Evolutionary conservation across 2,329 filamentous ascomycete genomes (phyloP).

Genomic region (Neopestalotiopsis sp.): DNA sequence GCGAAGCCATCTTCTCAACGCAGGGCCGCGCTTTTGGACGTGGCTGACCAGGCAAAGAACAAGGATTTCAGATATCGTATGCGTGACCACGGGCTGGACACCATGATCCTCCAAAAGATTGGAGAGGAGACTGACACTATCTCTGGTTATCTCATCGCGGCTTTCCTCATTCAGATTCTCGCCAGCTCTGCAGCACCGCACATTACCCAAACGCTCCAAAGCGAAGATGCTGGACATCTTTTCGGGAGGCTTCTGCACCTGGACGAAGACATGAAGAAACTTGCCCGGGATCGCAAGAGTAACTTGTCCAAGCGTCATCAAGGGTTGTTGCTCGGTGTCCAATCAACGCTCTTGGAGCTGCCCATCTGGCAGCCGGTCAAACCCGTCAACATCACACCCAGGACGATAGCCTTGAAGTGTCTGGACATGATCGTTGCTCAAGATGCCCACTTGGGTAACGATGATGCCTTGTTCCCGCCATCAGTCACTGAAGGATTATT

Average conservation of each 20-base stretch:
- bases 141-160: slow-evolving; percentile 67
- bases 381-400: slow-evolving; percentile 61
- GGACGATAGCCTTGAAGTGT: slow-evolving; percentile 66
- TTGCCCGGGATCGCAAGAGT: slow-evolving; percentile 68
- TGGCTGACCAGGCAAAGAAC: slow-evolving; percentile 63
- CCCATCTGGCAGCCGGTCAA: slow-evolving; percentile 64
- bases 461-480: slow-evolving; percentile 53
- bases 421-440: slow-evolving; percentile 63
- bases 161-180: slow-evolving; percentile 67
- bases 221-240: slow-evolving; percentile 58
- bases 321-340: slow-evolving; percentile 58
- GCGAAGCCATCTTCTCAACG: slow-evolving; percentile 54
- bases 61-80: slow-evolving; percentile 73
- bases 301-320: slow-evolving; percentile 73
- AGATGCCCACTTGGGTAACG: slow-evolving; percentile 51
- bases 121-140: slow-evolving; percentile 64
- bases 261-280: slow-evolving; percentile 58
- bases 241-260: slow-evolving; percentile 59
- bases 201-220: slow-evolving; percentile 60
- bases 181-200: slow-evolving; percentile 64
- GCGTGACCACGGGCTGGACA: slow-evolving; percentile 74
- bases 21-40: slow-evolving; percentile 63
- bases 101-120: slow-evolving; percentile 68
- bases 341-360: slow-evolving; percentile 55
- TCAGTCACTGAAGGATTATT: slow-evolving; percentile 56